These are phyloP conservation scores for Vitis rotundifolia DNA, from an alignment of 164 flowering plant genomes.

Conservation along the genomic window DNA sequence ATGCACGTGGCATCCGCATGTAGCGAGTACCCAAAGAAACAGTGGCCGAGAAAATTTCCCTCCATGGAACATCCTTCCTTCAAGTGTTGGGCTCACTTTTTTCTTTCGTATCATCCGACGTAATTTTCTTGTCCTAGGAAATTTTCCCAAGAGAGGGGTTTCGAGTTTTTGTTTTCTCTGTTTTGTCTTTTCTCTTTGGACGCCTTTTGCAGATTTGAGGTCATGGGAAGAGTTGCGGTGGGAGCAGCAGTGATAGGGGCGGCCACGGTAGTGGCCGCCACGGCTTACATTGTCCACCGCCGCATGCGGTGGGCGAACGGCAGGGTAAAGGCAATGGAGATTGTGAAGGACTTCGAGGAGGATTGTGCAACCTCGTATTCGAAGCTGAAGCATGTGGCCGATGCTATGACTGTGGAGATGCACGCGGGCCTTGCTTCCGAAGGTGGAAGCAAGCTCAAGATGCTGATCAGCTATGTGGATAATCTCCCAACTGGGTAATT, in stretches of 20 bases:
- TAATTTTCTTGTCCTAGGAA: too few species aligned
- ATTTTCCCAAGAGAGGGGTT: too few species aligned
- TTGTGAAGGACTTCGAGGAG: constrained; percentile 54
- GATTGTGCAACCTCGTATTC: constrained; percentile 40
- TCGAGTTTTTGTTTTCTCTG: too few species aligned
- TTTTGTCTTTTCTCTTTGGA: too few species aligned
- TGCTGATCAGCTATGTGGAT: constrained; percentile 66
- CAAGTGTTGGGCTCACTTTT: too few species aligned
- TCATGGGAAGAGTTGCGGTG: constrained; percentile 42
- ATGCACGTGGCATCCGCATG: too few species aligned
- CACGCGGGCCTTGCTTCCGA: constrained; percentile 72
- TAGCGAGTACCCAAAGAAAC: too few species aligned
- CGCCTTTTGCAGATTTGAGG: neutral
- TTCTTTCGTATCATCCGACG: too few species aligned
- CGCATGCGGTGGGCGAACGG: constrained; percentile 31
- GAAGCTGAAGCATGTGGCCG: constrained; percentile 51
- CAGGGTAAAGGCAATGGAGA: constrained; percentile 47
- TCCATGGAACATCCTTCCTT: too few species aligned
- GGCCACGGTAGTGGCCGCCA: constrained; percentile 43
- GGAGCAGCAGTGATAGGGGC: constrained; percentile 36
- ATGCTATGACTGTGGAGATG: constrained; percentile 72
- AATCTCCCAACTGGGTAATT: constrained; percentile 65
- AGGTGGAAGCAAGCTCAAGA: constrained; percentile 62
- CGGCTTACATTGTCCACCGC: constrained; percentile 38
- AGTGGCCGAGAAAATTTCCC: too few species aligned